phyloP scores from a whole-genome alignment of 2,329 filamentous ascomycete species.

The Escovopsis sp. region DNA sequence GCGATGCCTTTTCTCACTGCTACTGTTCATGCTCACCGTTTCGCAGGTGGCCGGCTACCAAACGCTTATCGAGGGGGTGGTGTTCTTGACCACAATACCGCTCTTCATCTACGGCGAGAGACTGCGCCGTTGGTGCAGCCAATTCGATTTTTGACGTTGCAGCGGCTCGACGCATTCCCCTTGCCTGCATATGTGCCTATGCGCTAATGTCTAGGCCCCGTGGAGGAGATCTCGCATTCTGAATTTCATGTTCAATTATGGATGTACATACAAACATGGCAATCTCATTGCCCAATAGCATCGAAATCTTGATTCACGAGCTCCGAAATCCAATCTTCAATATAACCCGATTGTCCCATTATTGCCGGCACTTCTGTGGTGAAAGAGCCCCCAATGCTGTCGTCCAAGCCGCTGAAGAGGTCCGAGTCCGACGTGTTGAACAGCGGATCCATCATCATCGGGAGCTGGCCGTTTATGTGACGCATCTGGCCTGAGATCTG shows the following conservation, averaged over 20 bases:
- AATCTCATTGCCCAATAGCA: too few species aligned
- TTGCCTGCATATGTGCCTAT: too few species aligned
- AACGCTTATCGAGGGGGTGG: background rate
- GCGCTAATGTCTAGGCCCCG: too few species aligned
- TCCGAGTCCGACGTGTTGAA: background rate
- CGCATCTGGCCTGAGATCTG: background rate
- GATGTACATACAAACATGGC: too few species aligned
- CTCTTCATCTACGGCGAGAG: conserved; percentile 1
- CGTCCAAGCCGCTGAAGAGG: background rate
- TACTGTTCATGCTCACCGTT: background rate
- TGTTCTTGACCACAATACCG: background rate
- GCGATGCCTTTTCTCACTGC: too few species aligned
- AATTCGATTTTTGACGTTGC: background rate
- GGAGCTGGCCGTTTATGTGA: background rate
- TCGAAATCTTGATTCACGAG: background rate
- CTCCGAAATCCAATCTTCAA: conserved; percentile 1
- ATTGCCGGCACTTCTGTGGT: background rate
- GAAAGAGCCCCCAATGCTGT: background rate
- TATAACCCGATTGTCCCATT: background rate
- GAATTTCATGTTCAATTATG: too few species aligned
- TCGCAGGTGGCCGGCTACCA: background rate
- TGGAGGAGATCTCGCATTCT: too few species aligned
- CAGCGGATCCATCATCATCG: conserved; percentile 1
- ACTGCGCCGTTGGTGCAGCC: conserved; percentile 1
- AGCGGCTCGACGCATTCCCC: too few species aligned